Conservation (phyloP, 352 stramenopile genomes). For the Phytopythium ostracodes region DNA sequence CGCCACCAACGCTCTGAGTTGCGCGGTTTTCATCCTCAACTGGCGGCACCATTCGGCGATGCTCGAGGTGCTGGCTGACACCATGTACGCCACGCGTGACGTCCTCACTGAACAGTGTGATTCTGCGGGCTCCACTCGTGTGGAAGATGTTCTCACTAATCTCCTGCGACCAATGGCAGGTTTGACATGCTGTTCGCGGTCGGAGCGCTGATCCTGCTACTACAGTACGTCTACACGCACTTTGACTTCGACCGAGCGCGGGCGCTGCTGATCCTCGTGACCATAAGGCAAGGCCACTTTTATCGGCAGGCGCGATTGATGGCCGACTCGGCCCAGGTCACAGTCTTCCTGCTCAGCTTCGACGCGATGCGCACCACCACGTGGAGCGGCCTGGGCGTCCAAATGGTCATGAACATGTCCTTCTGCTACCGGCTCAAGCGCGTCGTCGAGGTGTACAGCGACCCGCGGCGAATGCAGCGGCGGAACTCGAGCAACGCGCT, state of each 20-base stretch:
- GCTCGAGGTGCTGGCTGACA: slow-evolving; percentile 6
- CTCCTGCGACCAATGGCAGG: background rate
- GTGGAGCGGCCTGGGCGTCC: slow-evolving; percentile 1
- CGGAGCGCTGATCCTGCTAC: slow-evolving; percentile 5
- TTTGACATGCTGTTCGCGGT: slow-evolving; percentile 12
- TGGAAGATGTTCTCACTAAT: too few species aligned
- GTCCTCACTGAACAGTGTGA: background rate
- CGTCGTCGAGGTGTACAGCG: slow-evolving; percentile 4
- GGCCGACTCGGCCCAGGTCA: slow-evolving; percentile 5
- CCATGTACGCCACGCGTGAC: background rate
- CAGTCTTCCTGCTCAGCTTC: slow-evolving; percentile 3
- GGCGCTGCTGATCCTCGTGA: background rate
- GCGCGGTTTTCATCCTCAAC: slow-evolving; percentile 6
- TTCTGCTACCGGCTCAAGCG: slow-evolving; percentile 10
- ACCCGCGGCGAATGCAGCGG: background rate
- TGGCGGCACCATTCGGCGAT: slow-evolving; percentile 1
- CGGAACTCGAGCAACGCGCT: background rate
- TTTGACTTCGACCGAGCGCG: slow-evolving; percentile 5
- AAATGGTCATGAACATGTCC: slow-evolving; percentile 5
- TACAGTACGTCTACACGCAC: slow-evolving; percentile 1
- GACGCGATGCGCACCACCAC: slow-evolving; percentile 4
- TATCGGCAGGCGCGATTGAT: background rate
- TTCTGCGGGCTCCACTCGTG: too few species aligned
- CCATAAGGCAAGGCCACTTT: background rate
- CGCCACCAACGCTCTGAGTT: slow-evolving; percentile 1